Percentiles rank a stretch among this genome's conserved stretches.
Evolutionary conservation across 805 yeast species (phyloP).

Genomic region (Myxozyma neotropica): DNA sequence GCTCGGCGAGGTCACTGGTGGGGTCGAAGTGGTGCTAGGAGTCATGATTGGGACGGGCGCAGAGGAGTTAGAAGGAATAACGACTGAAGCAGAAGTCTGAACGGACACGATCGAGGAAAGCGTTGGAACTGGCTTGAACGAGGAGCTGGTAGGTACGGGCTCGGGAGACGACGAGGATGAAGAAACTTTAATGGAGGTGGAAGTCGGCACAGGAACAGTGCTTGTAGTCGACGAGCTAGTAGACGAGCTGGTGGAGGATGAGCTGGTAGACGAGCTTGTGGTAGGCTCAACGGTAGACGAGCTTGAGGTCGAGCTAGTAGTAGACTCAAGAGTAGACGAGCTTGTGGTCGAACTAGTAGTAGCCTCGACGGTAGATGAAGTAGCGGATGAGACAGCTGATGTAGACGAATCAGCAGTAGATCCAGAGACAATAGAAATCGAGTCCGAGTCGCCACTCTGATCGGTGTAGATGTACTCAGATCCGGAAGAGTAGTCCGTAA

Average conservation of each 20-base stretch:
- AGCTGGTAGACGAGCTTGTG: slow-evolving; percentile 25
- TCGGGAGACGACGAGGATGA: not conserved
- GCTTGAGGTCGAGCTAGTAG: slow-evolving; percentile 8
- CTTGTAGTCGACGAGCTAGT: slow-evolving; percentile 8
- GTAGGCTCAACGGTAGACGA: slow-evolving; percentile 7
- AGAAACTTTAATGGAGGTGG: too few relatives aligned
- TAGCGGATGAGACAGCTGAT: slow-evolving; percentile 22
- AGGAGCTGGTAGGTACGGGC: slow-evolving; percentile 1
- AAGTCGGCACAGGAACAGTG: not conserved
- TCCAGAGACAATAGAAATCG: slow-evolving; percentile 44
- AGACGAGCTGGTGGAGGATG: slow-evolving; percentile 27
- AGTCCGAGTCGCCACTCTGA: slow-evolving; percentile 46
- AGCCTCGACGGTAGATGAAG: slow-evolving; percentile 6
- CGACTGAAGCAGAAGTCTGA: too few relatives aligned
- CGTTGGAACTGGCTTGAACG: not conserved
- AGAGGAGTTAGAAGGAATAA: not conserved
- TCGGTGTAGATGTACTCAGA: slow-evolving; percentile 48
- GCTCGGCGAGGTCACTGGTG: not conserved
- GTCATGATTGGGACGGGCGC: not conserved
- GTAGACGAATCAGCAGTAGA: slow-evolving; percentile 30
- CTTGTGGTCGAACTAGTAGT: slow-evolving; percentile 10
- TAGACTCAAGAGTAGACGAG: slow-evolving; percentile 21
- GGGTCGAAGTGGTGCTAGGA: not conserved
- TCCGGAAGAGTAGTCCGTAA: slow-evolving; percentile 61
- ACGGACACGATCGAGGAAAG: not conserved